A percentile compares a stretch with the other conserved stretches of the same genome.
Evolutionary conservation across 768 basidiomycete genomes (phyloP).

Genomic region (Leucocoprinus leucothites): DNA sequence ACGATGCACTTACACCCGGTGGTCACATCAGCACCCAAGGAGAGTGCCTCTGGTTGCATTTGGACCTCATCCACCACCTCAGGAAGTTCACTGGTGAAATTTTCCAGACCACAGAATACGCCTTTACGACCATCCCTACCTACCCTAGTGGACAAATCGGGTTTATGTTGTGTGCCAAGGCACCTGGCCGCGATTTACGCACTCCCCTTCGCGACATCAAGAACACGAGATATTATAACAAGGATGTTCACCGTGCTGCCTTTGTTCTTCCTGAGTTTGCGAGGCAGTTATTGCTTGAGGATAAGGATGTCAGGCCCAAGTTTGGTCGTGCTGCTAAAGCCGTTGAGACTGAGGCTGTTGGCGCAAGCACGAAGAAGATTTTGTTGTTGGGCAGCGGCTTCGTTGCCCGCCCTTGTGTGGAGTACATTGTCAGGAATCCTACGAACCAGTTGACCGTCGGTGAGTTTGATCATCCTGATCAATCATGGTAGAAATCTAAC

Average conservation of each 20-base stretch:
- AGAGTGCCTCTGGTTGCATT: slow-evolving; percentile 94
- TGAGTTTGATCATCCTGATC: slow-evolving; percentile 26
- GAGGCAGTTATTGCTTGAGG: slow-evolving; percentile 69
- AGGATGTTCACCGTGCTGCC: slow-evolving; percentile 72
- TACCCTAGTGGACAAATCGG: slow-evolving; percentile 99
- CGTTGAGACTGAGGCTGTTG: slow-evolving; percentile 20
- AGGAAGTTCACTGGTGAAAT: slow-evolving; percentile 63
- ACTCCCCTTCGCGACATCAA: slow-evolving; percentile 71
- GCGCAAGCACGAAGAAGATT: slow-evolving; percentile 58
- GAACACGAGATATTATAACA: slow-evolving; percentile 82
- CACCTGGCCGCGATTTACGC: slow-evolving; percentile 62
- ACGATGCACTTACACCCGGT: slow-evolving; percentile 84
- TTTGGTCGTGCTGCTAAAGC: slow-evolving; percentile 63
- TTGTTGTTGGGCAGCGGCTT: slow-evolving; percentile 93
- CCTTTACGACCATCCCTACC: slow-evolving; percentile 94
- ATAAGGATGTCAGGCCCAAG: slow-evolving; percentile 64
- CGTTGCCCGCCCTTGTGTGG: slow-evolving; percentile 94
- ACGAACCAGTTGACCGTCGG: slow-evolving; percentile 85
- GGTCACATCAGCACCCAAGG: slow-evolving; percentile 95
- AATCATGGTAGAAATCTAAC: neutral
- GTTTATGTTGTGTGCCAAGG: slow-evolving; percentile 86
- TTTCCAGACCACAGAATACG: slow-evolving; percentile 86
- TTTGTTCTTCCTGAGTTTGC: slow-evolving; percentile 95
- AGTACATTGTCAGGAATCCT: slow-evolving; percentile 83
- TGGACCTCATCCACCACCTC: slow-evolving; percentile 79